Evolutionary conservation across 805 yeast species (phyloP).

Genomic region (Maudiozyma barnettii): DNA sequence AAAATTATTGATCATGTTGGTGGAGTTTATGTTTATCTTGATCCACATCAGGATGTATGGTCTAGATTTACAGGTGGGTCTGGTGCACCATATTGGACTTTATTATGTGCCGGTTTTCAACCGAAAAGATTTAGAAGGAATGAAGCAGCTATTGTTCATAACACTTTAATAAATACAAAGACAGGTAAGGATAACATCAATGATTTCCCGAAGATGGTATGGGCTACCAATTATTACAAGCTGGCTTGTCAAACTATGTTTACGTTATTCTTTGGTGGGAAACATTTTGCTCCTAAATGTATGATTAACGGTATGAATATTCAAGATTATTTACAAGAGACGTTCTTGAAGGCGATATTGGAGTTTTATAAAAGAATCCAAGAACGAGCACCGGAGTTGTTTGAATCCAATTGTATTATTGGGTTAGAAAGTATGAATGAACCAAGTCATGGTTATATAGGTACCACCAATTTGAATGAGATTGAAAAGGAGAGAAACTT

Average conservation of each 20-base stretch:
- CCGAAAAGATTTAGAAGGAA: constrained; percentile 63
- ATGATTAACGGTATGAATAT: constrained; percentile 62
- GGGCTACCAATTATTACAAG: constrained; percentile 82
- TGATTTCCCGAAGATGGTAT: constrained; percentile 70
- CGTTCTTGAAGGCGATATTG: constrained; percentile 46
- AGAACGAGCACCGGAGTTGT: constrained; percentile 35
- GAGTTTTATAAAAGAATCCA: constrained; percentile 37
- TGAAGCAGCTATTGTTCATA: constrained; percentile 75
- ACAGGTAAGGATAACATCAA: constrained; percentile 32
- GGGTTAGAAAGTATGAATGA: constrained; percentile 84
- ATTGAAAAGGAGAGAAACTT: constrained; percentile 58
- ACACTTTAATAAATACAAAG: constrained; percentile 33
- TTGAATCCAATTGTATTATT: constrained; percentile 36
- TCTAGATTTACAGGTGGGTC: constrained; percentile 80
- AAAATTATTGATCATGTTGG: constrained; percentile 51
- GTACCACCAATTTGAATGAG: constrained; percentile 43
- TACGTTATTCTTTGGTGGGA: constrained; percentile 76
- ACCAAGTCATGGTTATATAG: constrained; percentile 70
- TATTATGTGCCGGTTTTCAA: constrained; percentile 79
- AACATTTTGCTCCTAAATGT: constrained; percentile 65
- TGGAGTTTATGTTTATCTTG: constrained; percentile 69
- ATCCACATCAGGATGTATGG: constrained; percentile 95
- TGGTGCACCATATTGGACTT: constrained; percentile 92
- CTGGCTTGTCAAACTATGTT: constrained; percentile 75
- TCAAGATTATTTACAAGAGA: constrained; percentile 65